A percentile compares a stretch with the other conserved stretches of the same genome.
Conservation (phyloP, 2,329 filamentous ascomycete species). For the Colletotrichum caudatum region DNA sequence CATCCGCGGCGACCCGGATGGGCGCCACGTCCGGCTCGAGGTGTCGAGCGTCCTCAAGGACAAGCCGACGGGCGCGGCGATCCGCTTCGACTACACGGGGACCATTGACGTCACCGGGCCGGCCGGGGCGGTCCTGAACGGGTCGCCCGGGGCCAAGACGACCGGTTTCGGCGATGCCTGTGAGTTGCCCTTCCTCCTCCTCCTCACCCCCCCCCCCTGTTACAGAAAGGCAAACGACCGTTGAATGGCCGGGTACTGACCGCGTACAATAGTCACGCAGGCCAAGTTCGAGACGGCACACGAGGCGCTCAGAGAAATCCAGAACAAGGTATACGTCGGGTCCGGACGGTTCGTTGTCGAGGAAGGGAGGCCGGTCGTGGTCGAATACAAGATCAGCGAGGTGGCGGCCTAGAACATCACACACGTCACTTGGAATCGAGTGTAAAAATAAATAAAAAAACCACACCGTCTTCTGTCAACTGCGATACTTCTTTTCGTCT, state of each 20-base stretch:
- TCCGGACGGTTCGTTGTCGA: conserved; percentile 56
- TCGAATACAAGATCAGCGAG: conserved; percentile 59
- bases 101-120: conserved; percentile 51
- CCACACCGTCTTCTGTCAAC: neutral
- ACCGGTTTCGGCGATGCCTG: conserved; percentile 55
- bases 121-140: conserved; percentile 51
- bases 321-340: conserved; percentile 56
- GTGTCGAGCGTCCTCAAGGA: conserved; percentile 53
- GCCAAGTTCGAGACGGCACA: conserved; percentile 54
- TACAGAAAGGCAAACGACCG: neutral
- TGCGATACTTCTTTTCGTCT: conserved; percentile 11
- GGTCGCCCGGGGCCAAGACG: conserved; percentile 52
- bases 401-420: conserved; percentile 45
- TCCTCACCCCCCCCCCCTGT: too few relatives aligned
- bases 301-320: conserved; percentile 50
- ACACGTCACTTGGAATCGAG: neutral
- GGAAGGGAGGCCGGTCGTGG: conserved; percentile 49
- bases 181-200: conserved; percentile 46
- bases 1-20: conserved; percentile 54
- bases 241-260: neutral
- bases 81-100: conserved; percentile 55
- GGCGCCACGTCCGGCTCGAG: conserved; percentile 53
- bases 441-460: too few relatives aligned
- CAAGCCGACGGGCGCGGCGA: conserved; percentile 48
- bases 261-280: conserved; percentile 49